Conservation (phyloP, 2,329 filamentous ascomycete species). For the Scortechinia acanthostroma region DNA sequence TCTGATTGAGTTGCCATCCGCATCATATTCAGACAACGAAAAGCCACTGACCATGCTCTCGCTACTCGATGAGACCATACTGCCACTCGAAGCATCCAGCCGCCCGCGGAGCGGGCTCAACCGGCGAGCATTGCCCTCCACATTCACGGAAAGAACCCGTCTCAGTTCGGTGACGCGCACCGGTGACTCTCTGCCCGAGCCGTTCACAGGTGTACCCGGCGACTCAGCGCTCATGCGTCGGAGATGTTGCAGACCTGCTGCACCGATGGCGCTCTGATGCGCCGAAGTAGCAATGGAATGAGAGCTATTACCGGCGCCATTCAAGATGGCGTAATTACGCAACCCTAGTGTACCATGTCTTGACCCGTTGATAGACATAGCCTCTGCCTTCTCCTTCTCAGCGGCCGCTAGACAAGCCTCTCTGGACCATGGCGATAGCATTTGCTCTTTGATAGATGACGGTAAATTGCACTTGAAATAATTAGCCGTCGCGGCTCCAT, state of each 20-base stretch:
- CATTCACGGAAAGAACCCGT: neutral
- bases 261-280: neutral
- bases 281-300: neutral
- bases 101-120: neutral
- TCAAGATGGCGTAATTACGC: neutral
- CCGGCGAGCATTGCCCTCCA: neutral
- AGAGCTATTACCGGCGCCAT: neutral
- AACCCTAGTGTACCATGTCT: neutral
- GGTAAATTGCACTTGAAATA: neutral
- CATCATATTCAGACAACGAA: neutral
- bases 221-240: neutral
- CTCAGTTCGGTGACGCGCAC: neutral
- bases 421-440: neutral
- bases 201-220: neutral
- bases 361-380: neutral
- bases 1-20: neutral
- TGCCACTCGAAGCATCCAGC: neutral
- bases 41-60: slow-evolving; percentile 1
- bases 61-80: neutral
- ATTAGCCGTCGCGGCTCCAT: neutral
- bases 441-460: neutral
- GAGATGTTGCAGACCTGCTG: neutral
- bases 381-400: neutral
- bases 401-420: neutral
- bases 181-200: neutral